Evolutionary conservation across 1,284 basidiomycete species (phyloP), one percentile per base, ranked within the genome.

Genomic region (Uromyces viciae-fabae): DNA sequence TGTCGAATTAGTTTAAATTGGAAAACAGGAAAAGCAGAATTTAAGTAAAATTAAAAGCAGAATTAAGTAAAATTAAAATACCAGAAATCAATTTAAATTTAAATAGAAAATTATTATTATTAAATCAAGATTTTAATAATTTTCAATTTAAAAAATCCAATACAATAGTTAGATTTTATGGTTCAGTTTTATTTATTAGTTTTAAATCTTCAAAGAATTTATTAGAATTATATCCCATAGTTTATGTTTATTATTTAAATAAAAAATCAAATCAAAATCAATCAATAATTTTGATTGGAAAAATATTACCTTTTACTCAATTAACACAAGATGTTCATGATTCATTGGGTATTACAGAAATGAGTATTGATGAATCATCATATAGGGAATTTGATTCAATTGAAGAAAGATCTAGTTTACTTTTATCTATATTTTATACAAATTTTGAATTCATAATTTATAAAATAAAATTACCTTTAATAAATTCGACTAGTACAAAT

Each of bases 1-100:
- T 76, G 75, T 68, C 75, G 75, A 19, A 76, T 76, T 46, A 76
- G 75, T 64, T 54, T 66, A 25, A 76, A 76, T 54, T 76, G 75
- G 75, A 42, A 40, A 68, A 76, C 60, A 33, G 75, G 75, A 28
- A 66, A 58, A 46, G 75, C 75, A n/a, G 40, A 49, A n/a, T 66
- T 66, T 25, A 76, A n/a, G n/a, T n/a, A n/a, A n/a, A n/a, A n/a
- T n/a, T n/a, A n/a, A n/a, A n/a, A n/a, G n/a, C n/a, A n/a, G n/a
- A n/a, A n/a, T n/a, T n/a, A n/a, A n/a, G n/a, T n/a, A n/a, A n/a
- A n/a, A n/a, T n/a, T n/a, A n/a, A n/a, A n/a, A n/a, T n/a, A n/a
- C n/a, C n/a, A n/a, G n/a, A n/a, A 19, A 76, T 76, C 62, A 76
- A 62, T 64, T 54, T 66, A 25, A 76, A 76, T 54, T 76, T 58